These are phyloP conservation scores for Lipomyces kockii DNA, from an alignment of 805 yeast genomes.

Conservation along the genomic window DNA sequence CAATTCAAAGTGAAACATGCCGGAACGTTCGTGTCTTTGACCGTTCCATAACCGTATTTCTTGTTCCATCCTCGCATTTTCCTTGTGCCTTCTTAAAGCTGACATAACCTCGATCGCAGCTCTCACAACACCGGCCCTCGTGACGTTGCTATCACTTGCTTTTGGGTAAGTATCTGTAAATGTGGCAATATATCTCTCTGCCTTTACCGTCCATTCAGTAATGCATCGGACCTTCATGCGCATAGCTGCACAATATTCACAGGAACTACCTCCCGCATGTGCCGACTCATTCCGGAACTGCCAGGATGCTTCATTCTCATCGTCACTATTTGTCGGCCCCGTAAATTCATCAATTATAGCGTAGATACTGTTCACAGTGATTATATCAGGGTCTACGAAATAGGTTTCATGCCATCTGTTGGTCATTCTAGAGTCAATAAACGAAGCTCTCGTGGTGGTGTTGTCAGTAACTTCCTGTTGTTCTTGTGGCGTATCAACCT, in stretches of 20 bases:
- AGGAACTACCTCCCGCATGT: neutral
- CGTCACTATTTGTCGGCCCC: neutral
- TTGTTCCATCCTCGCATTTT: neutral
- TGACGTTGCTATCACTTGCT: neutral
- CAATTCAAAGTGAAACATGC: neutral
- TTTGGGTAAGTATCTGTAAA: neutral
- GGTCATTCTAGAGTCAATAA: neutral
- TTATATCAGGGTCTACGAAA: neutral
- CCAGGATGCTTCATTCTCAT: neutral
- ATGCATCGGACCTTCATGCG: constrained; percentile 1
- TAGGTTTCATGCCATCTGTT: neutral
- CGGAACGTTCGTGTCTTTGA: neutral
- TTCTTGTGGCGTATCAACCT: neutral
- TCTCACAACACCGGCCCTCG: neutral
- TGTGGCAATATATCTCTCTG: neutral
- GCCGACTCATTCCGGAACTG: neutral
- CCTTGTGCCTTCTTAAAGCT: neutral
- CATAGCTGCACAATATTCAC: neutral
- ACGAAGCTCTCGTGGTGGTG: neutral
- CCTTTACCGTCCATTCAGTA: neutral
- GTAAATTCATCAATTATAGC: neutral
- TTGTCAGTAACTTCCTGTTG: neutral
- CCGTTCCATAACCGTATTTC: neutral
- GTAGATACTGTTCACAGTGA: neutral
- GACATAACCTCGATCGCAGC: neutral